Evolutionary conservation across 441 rosid genomes (phyloP).

Genomic region (Adansonia gregorii): DNA sequence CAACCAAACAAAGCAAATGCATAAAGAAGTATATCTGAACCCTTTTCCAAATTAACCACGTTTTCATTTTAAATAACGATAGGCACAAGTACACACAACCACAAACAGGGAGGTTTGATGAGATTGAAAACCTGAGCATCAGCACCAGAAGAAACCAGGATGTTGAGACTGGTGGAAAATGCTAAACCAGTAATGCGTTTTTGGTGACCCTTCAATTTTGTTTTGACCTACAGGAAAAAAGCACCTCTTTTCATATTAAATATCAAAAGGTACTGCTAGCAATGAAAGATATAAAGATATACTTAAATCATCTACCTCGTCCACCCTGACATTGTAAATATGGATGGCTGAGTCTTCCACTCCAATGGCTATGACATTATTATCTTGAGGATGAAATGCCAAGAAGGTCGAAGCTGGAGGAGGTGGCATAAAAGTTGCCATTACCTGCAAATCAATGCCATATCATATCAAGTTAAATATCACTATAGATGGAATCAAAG

Average conservation of each 20-base stretch:
- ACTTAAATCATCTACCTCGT: conserved; percentile 41
- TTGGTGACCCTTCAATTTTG: conserved; percentile 52
- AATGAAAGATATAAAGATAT: background rate
- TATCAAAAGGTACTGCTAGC: background rate
- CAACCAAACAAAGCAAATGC: background rate
- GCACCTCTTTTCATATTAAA: conserved; percentile 14
- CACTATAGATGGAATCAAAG: conserved; percentile 1
- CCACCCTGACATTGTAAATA: conserved; percentile 54
- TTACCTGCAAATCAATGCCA: conserved; percentile 39
- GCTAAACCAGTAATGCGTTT: conserved; percentile 52
- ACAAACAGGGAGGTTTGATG: background rate
- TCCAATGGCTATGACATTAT: conserved; percentile 52
- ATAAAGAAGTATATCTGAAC: background rate
- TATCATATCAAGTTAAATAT: conserved; percentile 7
- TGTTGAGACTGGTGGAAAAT: conserved; percentile 44
- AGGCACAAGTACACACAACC: background rate
- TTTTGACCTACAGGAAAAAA: conserved; percentile 43
- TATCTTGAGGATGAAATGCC: conserved; percentile 55
- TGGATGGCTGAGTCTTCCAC: conserved; percentile 53
- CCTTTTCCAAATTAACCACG: background rate
- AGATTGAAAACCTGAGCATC: conserved; percentile 49
- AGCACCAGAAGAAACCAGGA: conserved; percentile 53
- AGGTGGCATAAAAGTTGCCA: conserved; percentile 54
- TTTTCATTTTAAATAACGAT: background rate
- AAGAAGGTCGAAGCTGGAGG: conserved; percentile 54